phyloP scores from a whole-genome alignment of 306 rosid species.

The Vicia faba region DNA sequence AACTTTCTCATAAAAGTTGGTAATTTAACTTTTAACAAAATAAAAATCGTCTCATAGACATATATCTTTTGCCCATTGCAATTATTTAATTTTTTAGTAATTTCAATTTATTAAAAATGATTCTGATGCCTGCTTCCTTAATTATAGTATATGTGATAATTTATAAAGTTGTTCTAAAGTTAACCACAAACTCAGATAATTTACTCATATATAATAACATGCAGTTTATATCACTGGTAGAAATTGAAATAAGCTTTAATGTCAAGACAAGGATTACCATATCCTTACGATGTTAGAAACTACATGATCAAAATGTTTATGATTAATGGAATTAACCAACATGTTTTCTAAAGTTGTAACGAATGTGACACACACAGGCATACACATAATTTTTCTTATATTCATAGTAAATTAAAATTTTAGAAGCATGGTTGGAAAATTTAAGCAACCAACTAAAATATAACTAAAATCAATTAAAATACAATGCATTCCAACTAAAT shows the following conservation, averaged over 20 bases:
- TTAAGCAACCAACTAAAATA: no score
- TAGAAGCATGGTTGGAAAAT: no score
- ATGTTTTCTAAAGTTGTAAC: no score
- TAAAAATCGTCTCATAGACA: not conserved
- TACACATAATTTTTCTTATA: no score
- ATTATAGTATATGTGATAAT: not conserved
- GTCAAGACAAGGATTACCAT: not conserved
- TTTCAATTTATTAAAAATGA: conserved; percentile 5
- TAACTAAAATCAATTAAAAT: no score
- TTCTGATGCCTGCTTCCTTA: not conserved
- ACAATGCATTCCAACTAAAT: no score
- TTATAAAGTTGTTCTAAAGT: not conserved
- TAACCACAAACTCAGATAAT: conserved; percentile 14
- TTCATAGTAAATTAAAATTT: no score
- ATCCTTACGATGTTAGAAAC: not conserved
- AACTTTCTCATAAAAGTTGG: not conserved
- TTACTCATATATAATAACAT: not conserved
- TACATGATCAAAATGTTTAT: no score
- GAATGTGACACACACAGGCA: no score
- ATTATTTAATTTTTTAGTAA: conserved; percentile 5
- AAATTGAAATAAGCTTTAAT: not conserved
- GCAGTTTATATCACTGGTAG: not conserved
- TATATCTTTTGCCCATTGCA: no score
- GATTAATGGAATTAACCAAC: no score
- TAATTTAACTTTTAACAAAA: conserved; percentile 3